Evolutionary conservation across 2,329 filamentous ascomycete genomes (phyloP), one percentile per base, ranked within the genome.

Genomic region (Coniochaeta sp.): DNA sequence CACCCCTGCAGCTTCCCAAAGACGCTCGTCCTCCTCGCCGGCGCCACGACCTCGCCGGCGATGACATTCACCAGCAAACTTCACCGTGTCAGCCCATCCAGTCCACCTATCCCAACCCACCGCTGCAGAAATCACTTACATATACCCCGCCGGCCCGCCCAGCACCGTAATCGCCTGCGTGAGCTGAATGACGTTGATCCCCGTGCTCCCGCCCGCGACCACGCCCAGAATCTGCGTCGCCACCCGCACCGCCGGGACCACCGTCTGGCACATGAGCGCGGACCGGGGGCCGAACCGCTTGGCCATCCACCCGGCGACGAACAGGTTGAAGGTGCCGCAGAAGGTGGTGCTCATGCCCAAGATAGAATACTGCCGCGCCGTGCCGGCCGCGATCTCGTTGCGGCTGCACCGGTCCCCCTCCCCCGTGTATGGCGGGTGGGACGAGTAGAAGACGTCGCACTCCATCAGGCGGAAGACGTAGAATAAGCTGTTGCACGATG

Each of bases 401-500:
- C 79, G 77, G 55, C 77, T 78, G 67, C 88, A 91, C 17, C 82
- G 77, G 61, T 86, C 81, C 4, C 76, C 76, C 4, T 70, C 66
- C 1, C 77, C 79, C 10, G 73, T 65, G 57, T 75, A 82, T 0
- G 79, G 77, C 14, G 81, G 77, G 66, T 89, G 82, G 2, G 75
- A 75, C 38, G 78, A 74, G 71, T 90, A 91, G 69, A 85, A 91
- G 58, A 82, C 80, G 59, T 90, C 85, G 71, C 88, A 91, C 57
- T 84, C 85, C 87, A 90, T 90, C 1, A 89, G 69, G 60, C 86
- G 85, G 65, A 90, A 89, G 26, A 87, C 85, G 78, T 86, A 85
- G 62, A 86, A 77, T 1, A 77, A 76, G 8, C 73, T 75, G 24
- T 52, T 17, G 7, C 17, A 10, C n/a, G 34, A 8, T 14, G 47